Conservation (phyloP, 495 filamentous ascomycete genomes). For the Aspergillus funiculosus region DNA sequence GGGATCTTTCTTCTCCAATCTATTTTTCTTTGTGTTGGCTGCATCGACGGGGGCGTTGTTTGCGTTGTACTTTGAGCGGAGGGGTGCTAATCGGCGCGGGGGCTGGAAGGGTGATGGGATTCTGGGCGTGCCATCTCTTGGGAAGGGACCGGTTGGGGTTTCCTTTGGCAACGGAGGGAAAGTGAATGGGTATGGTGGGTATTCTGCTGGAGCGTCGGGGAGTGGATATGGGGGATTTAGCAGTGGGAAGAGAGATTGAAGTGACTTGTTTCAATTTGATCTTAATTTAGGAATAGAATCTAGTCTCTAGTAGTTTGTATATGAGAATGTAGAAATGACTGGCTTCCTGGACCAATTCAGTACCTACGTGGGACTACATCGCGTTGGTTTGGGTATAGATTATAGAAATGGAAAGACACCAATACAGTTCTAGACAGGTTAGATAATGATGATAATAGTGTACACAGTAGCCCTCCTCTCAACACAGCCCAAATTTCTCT, state of each 20-base stretch:
- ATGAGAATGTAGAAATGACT: conserved; percentile 3
- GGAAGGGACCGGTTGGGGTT: conserved; percentile 33
- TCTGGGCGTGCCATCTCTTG: conserved; percentile 32
- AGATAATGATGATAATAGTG: neutral
- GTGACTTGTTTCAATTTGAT: neutral
- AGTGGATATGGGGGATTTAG: conserved; percentile 42
- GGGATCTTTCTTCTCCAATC: conserved; percentile 28
- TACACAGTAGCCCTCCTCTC: conserved; percentile 7
- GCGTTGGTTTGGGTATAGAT: no score
- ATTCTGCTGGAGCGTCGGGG: conserved; percentile 27
- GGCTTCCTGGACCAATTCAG: neutral
- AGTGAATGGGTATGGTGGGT: conserved; percentile 50
- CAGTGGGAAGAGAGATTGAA: conserved; percentile 52
- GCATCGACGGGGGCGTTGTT: conserved; percentile 42
- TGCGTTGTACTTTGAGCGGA: conserved; percentile 43
- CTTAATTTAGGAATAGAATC: neutral
- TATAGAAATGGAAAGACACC: neutral
- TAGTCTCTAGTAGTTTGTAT: neutral
- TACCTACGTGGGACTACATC: no score
- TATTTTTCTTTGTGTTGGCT: conserved; percentile 41
- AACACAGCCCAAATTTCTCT: conserved; percentile 1
- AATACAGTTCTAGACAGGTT: neutral
- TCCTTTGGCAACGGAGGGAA: conserved; percentile 42
- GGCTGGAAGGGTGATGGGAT: conserved; percentile 42
- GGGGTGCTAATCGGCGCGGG: conserved; percentile 30